A percentile compares a stretch with the other conserved stretches of the same genome.
These are phyloP conservation scores for Monilinia laxa DNA, from an alignment of 2,329 filamentous ascomycete genomes.

Conservation along the genomic window DNA sequence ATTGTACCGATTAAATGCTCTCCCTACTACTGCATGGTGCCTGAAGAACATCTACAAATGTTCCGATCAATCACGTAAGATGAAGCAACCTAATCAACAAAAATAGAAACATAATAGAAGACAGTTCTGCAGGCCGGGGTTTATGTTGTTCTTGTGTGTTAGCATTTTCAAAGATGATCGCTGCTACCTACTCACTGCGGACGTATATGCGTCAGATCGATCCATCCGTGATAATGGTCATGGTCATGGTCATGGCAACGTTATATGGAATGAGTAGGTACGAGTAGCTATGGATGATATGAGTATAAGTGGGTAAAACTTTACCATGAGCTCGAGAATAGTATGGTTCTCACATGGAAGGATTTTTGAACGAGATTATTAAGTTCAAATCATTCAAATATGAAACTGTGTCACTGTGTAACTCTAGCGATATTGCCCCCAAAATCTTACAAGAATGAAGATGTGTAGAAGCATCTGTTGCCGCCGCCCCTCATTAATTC, in stretches of 20 bases:
- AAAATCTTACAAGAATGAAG: not conserved
- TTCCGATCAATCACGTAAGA: slow-evolving; percentile 21
- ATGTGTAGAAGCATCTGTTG: slow-evolving; percentile 2
- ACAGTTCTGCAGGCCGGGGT: slow-evolving; percentile 17
- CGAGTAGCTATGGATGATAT: not conserved
- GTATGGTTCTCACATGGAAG: slow-evolving; percentile 6
- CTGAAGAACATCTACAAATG: slow-evolving; percentile 16
- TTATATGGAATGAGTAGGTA: slow-evolving; percentile 2
- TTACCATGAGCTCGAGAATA: not conserved
- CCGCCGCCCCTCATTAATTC: not conserved
- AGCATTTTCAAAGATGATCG: not conserved
- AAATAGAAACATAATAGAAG: slow-evolving; percentile 22
- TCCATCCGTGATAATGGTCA: slow-evolving; percentile 17
- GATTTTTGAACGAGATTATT: not conserved
- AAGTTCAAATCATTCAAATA: not conserved
- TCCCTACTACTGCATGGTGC: slow-evolving; percentile 21
- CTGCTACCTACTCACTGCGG: slow-evolving; percentile 3
- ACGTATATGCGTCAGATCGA: slow-evolving; percentile 22
- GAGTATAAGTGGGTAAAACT: not conserved
- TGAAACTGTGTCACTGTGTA: slow-evolving; percentile 3
- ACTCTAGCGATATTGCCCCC: not conserved
- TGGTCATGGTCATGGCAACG: slow-evolving; percentile 4
- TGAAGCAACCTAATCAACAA: slow-evolving; percentile 16
- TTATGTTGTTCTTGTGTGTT: slow-evolving; percentile 19
- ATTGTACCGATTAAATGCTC: not conserved